These are phyloP conservation scores for Russula brevipes DNA, from an alignment of 768 basidiomycete species.

Conservation along the genomic window DNA sequence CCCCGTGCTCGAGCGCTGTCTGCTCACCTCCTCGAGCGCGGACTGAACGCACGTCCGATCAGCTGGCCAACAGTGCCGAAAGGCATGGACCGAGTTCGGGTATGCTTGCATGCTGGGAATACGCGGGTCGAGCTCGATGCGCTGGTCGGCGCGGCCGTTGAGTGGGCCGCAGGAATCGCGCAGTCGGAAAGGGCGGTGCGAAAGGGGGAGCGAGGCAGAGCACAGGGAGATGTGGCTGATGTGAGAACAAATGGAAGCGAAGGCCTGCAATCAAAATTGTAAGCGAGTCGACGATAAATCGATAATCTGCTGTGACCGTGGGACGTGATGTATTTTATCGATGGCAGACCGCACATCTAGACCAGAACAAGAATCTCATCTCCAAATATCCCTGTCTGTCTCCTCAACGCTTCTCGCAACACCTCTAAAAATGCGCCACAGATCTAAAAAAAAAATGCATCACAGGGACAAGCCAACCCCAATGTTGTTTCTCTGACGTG, in stretches of 20 bases:
- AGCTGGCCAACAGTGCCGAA: constrained; percentile 88
- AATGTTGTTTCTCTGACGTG: no score
- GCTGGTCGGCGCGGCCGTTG: constrained; percentile 47
- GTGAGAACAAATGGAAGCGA: not conserved
- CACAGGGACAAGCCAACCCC: no score
- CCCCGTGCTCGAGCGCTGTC: constrained; percentile 69
- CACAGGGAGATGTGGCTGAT: not conserved
- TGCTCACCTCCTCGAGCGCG: constrained; percentile 46
- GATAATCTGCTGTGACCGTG: no score
- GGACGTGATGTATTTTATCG: no score
- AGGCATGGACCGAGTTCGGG: constrained; percentile 75
- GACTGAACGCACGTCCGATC: constrained; percentile 70
- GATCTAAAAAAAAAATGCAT: no score
- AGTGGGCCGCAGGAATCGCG: constrained; percentile 37
- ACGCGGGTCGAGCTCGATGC: constrained; percentile 54
- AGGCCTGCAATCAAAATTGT: constrained; percentile 7
- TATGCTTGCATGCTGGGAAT: constrained; percentile 85
- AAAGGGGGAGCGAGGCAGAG: not conserved
- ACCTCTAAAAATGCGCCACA: no score
- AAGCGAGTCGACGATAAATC: no score
- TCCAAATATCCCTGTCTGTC: no score
- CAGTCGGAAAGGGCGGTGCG: not conserved
- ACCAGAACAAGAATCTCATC: no score
- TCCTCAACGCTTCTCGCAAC: no score
- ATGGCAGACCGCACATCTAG: no score